Base-by-base conservation (phyloP, 768 basidiomycete genomes). In the Nidularia sp. region DNA sequence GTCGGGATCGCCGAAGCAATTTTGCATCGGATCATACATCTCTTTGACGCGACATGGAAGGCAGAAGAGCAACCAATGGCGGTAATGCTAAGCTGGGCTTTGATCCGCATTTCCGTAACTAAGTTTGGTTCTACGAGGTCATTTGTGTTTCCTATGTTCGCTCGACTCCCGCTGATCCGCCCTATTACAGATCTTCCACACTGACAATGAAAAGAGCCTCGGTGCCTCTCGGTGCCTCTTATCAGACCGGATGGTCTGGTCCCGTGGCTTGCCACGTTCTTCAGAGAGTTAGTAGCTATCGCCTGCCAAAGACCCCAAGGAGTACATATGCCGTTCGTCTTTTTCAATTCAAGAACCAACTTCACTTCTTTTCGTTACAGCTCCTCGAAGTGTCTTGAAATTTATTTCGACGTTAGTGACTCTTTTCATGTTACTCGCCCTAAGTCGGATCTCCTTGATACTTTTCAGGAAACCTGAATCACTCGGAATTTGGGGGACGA, bases 171-270 rank as follows among this genome's bases (percentile, higher is more conserved):
- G 43, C 12, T 45, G 25, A 33, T 43, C 56, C 12, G 18, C 18
- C n/a, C 56, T 6, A 49, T 41, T 12, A 4, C 48, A 94, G 89
- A 97, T 88, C 75, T 98, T 98, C 85, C 90, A 98, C 66, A 95
- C 85, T 10, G 93, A 99, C 59, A 85, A 78, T 52, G 96, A 96
- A 15, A 81, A 85, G 52, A 97, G 97, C 18, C 78, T 99, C 10
- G 97, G 25, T 29, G 97, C 96, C 2, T 97, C 78, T 99, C 10
- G 97, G 25, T 29, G 97, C 96, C 2, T 97, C 94, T 5, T 97
- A 99, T 70, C 97, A 99, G 68, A 98, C 95, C 55, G 97, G 96
- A 59, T 99, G 96, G 95, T 91, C 92, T 22, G 93, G 93, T 43
- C 74, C 95, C 15, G 92, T 96, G 48, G 90, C 91, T 12, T 93